Conservation (phyloP, 116 monocot species). For the Posidonia oceanica region DNA sequence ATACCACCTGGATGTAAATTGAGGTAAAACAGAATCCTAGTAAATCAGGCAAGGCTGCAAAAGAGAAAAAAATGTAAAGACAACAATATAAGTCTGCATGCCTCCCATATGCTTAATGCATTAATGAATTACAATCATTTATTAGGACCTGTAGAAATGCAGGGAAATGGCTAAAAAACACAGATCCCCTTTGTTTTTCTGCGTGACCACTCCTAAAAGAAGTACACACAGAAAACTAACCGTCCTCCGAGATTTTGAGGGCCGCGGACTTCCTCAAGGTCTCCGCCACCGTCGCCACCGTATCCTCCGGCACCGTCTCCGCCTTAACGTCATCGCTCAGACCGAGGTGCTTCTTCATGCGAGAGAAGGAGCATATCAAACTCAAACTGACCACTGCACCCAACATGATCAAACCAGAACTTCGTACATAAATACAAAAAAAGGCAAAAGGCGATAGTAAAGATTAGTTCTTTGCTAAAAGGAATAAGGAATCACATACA, state of each 20-base stretch:
- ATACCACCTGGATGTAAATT: not conserved
- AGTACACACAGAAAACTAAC: conserved; percentile 9
- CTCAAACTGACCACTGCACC: conserved; percentile 67
- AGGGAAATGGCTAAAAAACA: not conserved
- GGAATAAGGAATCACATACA: conserved; percentile 19
- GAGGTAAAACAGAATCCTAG: too few relatives aligned
- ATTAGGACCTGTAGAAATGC: too few relatives aligned
- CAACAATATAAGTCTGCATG: too few relatives aligned
- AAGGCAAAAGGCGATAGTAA: not conserved
- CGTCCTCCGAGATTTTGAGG: conserved; percentile 69
- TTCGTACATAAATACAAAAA: not conserved
- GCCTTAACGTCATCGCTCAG: conserved; percentile 30
- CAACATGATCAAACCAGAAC: not conserved
- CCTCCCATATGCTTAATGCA: too few relatives aligned
- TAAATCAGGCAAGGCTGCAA: not conserved
- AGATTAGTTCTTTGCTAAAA: not conserved
- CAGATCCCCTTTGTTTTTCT: not conserved
- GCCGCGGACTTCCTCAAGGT: conserved; percentile 37
- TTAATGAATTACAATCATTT: too few relatives aligned
- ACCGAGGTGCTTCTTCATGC: conserved; percentile 54
- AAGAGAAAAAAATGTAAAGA: not conserved
- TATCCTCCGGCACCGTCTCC: conserved; percentile 48
- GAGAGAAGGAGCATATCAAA: conserved; percentile 69
- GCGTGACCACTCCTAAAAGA: not conserved
- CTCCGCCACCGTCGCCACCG: conserved; percentile 52